Percentiles rank a stretch among this genome's conserved stretches.
phyloP scores from a whole-genome alignment of 2,329 filamentous ascomycete species.

The Aureobasidium zeae region DNA sequence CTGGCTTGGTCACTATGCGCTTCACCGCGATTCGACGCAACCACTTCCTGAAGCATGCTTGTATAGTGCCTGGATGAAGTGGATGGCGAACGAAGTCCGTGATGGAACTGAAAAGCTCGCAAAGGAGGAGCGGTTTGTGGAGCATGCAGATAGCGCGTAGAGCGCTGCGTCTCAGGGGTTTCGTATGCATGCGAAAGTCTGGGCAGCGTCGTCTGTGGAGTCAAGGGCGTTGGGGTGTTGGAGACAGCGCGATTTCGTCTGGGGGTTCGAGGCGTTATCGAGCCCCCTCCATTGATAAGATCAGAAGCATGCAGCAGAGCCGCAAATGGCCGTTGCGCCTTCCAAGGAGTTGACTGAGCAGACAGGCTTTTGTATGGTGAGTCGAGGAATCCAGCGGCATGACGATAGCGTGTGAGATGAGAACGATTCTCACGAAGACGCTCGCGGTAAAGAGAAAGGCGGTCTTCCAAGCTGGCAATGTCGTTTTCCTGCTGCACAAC shows the following conservation, averaged over 20 bases:
- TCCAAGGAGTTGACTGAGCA: slow-evolving; percentile 26
- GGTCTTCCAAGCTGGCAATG: slow-evolving; percentile 59
- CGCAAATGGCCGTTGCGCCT: slow-evolving; percentile 48
- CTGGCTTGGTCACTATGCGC: slow-evolving; percentile 44
- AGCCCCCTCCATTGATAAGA: slow-evolving; percentile 65
- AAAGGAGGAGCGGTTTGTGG: slow-evolving; percentile 17
- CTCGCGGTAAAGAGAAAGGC: slow-evolving; percentile 66
- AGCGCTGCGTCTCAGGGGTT: slow-evolving; percentile 30
- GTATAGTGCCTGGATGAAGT: neutral
- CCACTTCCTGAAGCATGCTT: neutral
- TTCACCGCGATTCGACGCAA: slow-evolving; percentile 45
- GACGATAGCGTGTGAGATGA: slow-evolving; percentile 72
- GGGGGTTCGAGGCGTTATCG: slow-evolving; percentile 42
- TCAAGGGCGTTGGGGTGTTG: slow-evolving; percentile 22
- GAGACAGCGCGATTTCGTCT: slow-evolving; percentile 45
- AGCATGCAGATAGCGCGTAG: slow-evolving; percentile 14
- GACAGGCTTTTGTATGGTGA: neutral
- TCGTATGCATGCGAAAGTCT: slow-evolving; percentile 17
- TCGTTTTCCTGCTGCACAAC: slow-evolving; percentile 72
- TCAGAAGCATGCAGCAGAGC: slow-evolving; percentile 65
- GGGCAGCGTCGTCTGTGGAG: slow-evolving; percentile 22
- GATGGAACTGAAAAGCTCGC: slow-evolving; percentile 3
- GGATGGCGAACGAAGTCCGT: neutral
- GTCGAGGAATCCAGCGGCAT: slow-evolving; percentile 46
- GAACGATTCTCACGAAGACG: slow-evolving; percentile 85